Evolutionary conservation across 495 filamentous ascomycete species (phyloP), one percentile per base, ranked within the genome.

Genomic region (Aspergillus egyptiacus): DNA sequence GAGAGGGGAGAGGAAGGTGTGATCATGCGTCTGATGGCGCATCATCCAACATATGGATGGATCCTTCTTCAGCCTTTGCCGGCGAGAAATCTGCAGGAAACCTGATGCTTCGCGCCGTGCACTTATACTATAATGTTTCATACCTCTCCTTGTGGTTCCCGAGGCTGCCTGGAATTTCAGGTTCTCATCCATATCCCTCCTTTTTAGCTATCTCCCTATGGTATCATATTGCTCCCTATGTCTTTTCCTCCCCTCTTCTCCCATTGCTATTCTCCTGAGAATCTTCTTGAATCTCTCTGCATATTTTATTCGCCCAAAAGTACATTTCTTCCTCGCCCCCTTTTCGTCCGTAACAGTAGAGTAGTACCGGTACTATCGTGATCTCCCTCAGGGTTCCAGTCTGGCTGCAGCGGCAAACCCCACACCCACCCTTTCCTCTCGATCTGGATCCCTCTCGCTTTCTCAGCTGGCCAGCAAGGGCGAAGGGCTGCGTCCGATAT

Each of bases 341-440:
- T 22, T 52, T 43, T 31, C 15, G 15, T 43, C 25, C 5, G 28
- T 33, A 33, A 30, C 22, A 40, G 22, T 28, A 8, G 34, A 9
- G 27, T 24, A n/a, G n/a, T n/a, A n/a, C n/a, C n/a, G n/a, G n/a
- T 20, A 11, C 28, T 15, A 30, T 38, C 25, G 41, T 56, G 35
- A 56, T 53, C 35, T 58, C 55, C 44, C 49, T 40, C 47, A 35
- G 38, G 37, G 39, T 44, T 36, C 48, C 31, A 37, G 28, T 63
- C 66, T 57, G 65, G 65, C 59, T 58, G 65, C 65, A 66, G 65
- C 59, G 54, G 52, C 48, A 55, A 91, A 69, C 58, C 89, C 80
- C 35, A 91, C 78, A 38, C 80, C 80, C 30, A 73, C 70, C 55
- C 62, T 78, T 49, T 67, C 73, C 54, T 37, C 43, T 73, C 43